These are phyloP conservation scores for Thoreauomyces humboldtii DNA, from an alignment of 192 early-diverging fungal species.

Conservation along the genomic window DNA sequence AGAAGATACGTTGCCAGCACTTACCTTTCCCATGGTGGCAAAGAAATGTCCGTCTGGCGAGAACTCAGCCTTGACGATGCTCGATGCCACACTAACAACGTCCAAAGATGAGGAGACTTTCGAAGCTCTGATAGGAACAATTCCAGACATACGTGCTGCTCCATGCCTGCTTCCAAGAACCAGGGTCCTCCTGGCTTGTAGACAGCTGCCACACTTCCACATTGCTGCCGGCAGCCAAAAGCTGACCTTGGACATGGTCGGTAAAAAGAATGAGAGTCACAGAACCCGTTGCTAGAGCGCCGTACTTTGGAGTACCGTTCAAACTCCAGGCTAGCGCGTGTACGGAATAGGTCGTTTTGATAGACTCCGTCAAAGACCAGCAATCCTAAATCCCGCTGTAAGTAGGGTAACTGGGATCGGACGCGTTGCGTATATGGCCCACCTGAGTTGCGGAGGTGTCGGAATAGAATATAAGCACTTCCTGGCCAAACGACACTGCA, in stretches of 20 bases:
- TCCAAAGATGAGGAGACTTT: neutral
- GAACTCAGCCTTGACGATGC: constrained; percentile 43
- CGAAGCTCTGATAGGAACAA: neutral
- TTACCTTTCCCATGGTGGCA: constrained; percentile 62
- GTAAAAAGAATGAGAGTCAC: neutral
- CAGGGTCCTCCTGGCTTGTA: neutral
- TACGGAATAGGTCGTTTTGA: neutral
- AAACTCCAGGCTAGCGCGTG: constrained; percentile 15
- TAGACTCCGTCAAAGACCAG: neutral
- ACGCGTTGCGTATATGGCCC: neutral
- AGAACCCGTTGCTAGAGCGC: neutral
- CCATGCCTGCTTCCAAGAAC: neutral
- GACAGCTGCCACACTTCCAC: neutral
- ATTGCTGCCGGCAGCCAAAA: constrained; percentile 2
- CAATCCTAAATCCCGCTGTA: neutral
- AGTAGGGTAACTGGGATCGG: neutral
- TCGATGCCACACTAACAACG: neutral
- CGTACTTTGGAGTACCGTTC: neutral
- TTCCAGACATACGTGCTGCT: neutral
- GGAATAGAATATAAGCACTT: constrained; percentile 10
- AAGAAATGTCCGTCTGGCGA: constrained; percentile 60
- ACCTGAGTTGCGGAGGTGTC: neutral
- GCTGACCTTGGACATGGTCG: neutral
- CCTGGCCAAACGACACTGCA: constrained; percentile 15
- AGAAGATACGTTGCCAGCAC: neutral